Base-by-base conservation (phyloP, 2,329 filamentous ascomycete species). In the Ascochyta rabiei region DNA sequence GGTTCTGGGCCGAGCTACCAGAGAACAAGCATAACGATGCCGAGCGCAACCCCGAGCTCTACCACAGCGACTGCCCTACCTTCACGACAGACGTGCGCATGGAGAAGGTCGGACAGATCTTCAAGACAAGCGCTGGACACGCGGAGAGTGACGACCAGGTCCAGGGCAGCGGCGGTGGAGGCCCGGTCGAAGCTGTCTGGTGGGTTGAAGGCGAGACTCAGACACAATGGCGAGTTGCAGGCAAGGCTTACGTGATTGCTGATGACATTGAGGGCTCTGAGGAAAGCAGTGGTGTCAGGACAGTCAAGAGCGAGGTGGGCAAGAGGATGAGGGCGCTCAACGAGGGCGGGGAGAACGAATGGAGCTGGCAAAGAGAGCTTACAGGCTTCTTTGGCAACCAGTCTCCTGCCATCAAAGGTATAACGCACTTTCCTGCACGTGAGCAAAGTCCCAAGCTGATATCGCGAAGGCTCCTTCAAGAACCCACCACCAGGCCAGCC, bases 351-450 rank as follows among this genome's bases (percentile, higher is more conserved):
- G 77, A 76, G 12, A 75, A 78, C 38, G 73, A 71, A 15, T 96
- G 92, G 91, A 89, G 84, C 63, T 97, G 91, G 88, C 78, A 79
- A 41, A 88, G 81, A 59, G 92, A 96, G 76, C 75, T 97, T 33
- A 92, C 90, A 45, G 90, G 85, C 43, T 90, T 95, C 73, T 98
- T 97, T 83, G 93, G 91, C 18, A 97, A 97, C 74, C 77, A 95
- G 64, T 88, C 85, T 62, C 93, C 93, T 6, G 79, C 81, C 1
- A 91, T 96, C 86, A 83, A 93, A 78, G 85, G 85, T 85, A 71
- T 45, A 75, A 19, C 34, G 30, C 18, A 18, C 6, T 24, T 16
- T 19, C 16, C 2, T 15, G n/a, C n/a, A 23, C 30, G 31, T 8
- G 34, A 39, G 6, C 23, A 2, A 15, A 6, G 12, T 38, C 34